Conservation (phyloP, 2,329 filamentous ascomycete species). For the Aphanocladium album region DNA sequence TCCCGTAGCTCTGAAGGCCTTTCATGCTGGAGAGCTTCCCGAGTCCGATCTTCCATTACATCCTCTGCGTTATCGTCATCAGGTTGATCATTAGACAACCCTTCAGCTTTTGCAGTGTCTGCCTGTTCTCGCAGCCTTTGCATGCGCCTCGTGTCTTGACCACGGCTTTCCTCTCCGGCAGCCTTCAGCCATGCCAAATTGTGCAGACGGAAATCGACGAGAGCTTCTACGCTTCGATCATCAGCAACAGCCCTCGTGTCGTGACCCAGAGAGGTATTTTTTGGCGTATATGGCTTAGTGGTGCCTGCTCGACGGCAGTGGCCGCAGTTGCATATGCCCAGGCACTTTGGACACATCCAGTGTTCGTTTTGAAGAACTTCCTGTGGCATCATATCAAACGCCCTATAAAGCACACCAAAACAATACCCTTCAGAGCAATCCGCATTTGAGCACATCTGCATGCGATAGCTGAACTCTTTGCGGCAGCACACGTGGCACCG, state of each 20-base stretch:
- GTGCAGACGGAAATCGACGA: conserved; percentile 86
- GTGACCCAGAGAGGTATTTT: conserved; percentile 81
- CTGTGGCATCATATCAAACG: conserved; percentile 85
- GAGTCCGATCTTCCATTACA: background rate
- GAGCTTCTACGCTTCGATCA: conserved; percentile 79
- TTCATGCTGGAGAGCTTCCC: conserved; percentile 7
- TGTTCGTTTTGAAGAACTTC: conserved; percentile 71
- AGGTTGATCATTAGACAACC: conserved; percentile 20
- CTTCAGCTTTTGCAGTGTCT: conserved; percentile 52
- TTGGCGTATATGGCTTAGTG: conserved; percentile 79
- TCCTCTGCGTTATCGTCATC: conserved; percentile 24
- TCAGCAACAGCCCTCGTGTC: conserved; percentile 89
- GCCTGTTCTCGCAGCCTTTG: conserved; percentile 51
- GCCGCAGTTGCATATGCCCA: conserved; percentile 81
- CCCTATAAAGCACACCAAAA: conserved; percentile 87
- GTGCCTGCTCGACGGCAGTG: conserved; percentile 62
- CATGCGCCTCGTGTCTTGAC: conserved; percentile 53
- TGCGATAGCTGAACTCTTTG: conserved; percentile 76
- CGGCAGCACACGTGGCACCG: conserved; percentile 80
- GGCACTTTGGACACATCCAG: conserved; percentile 88
- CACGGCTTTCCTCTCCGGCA: conserved; percentile 52
- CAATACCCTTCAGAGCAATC: conserved; percentile 76
- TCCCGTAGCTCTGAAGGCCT: background rate
- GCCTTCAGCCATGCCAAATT: conserved; percentile 78
- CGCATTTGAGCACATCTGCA: conserved; percentile 68